Base-by-base conservation (phyloP, 2,329 filamentous ascomycete species). In the Dothidotthia symphoricarpi region DNA sequence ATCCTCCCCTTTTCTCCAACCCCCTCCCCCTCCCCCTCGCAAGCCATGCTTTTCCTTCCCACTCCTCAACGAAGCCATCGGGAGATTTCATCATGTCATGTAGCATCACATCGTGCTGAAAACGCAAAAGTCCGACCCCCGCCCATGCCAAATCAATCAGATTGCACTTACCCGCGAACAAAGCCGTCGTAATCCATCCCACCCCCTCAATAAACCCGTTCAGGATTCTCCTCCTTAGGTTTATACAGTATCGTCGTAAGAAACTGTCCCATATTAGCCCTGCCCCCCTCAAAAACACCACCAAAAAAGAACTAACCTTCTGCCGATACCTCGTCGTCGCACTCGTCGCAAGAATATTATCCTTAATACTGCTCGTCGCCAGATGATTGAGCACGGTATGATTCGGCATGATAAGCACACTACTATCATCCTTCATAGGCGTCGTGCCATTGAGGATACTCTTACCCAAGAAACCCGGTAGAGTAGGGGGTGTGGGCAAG, bases 191-290 rank as follows among this genome's bases (percentile, higher is more conserved):
- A n/a, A n/a, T n/a, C n/a, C n/a, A n/a, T n/a, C n/a, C n/a, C n/a
- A n/a, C n/a, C n/a, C n/a, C n/a, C n/a, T n/a, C n/a, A n/a, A n/a
- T n/a, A n/a, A n/a, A n/a, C n/a, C n/a, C n/a, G n/a, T n/a, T n/a
- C n/a, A n/a, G n/a, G n/a, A n/a, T n/a, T 59, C 24, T 72, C 71
- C 45, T 66, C 75, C 14, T 89, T 88, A 13, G 88, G 89, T 74
- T 96, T 97, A 72, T 97, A 97, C 74, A 97, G 85, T 63, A 97
- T 95, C 2, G 90, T 96, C 3, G 91, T 97, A 24, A 97, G 86
- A 69, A 97, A 97, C 91, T 96, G 56, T 16, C 34, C 39, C 8
- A 16, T 24, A 34, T 56, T 37, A 59, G 46, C 4, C 24, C 12
- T n/a, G n/a, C n/a, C n/a, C n/a, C n/a, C n/a, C n/a, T n/a, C n/a